A percentile compares a stretch with the other conserved stretches of the same genome.
phyloP scores from a whole-genome alignment of 2,329 filamentous ascomycete species.

The Huntiella moniliformis region DNA sequence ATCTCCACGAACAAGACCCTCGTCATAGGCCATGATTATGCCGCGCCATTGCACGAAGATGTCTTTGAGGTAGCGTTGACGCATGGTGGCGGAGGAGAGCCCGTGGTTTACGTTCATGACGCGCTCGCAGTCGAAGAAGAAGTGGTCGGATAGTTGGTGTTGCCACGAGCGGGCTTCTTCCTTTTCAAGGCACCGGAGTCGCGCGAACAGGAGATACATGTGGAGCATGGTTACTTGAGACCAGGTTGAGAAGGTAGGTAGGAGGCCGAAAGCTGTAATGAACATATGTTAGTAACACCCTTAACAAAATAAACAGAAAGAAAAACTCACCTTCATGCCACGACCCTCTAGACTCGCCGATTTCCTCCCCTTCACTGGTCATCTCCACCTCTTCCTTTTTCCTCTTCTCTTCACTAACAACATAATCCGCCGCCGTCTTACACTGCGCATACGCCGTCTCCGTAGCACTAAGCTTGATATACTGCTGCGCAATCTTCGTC shows the following conservation, averaged over 20 bases:
- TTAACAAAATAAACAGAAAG: neutral
- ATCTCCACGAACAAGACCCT: conserved; percentile 59
- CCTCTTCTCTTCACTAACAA: conserved; percentile 46
- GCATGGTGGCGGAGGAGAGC: conserved; percentile 36
- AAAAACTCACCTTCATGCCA: conserved; percentile 61
- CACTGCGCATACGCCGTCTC: conserved; percentile 64
- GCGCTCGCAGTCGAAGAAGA: conserved; percentile 77
- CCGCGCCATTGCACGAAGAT: conserved; percentile 88
- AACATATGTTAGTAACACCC: neutral
- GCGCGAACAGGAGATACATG: conserved; percentile 76
- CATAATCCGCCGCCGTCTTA: conserved; percentile 55
- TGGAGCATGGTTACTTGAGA: conserved; percentile 91
- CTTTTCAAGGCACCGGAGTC: conserved; percentile 59
- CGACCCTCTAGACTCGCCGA: conserved; percentile 54
- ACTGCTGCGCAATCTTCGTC: conserved; percentile 10
- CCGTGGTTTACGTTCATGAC: conserved; percentile 68
- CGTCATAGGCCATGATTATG: conserved; percentile 65
- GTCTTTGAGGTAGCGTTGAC: conserved; percentile 60
- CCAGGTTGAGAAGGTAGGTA: conserved; percentile 87
- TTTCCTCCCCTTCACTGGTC: conserved; percentile 61
- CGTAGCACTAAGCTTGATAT: conserved; percentile 63
- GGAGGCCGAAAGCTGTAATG: conserved; percentile 49
- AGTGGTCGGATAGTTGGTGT: conserved; percentile 83
- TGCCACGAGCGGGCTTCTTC: conserved; percentile 59
- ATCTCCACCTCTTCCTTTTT: conserved; percentile 49